A percentile compares a stretch with the other conserved stretches of the same genome.
phyloP scores from a whole-genome alignment of 148 eudicot genomes.

The Arbutus unedo region DNA sequence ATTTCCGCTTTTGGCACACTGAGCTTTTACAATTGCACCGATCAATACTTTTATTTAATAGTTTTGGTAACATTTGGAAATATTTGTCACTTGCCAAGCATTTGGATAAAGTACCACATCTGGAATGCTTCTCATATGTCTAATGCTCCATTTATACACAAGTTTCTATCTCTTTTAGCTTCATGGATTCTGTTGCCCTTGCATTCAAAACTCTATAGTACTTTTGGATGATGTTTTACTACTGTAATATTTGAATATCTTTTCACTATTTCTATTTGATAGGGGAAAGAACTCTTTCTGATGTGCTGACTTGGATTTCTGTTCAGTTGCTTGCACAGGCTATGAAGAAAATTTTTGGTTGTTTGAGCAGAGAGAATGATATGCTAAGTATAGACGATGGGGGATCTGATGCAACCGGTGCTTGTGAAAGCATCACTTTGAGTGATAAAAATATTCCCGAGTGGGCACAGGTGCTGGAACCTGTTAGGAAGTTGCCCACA shows the following conservation, averaged over 20 bases:
- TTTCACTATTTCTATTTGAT: not conserved
- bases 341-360: slow-evolving; percentile 46
- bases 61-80: not conserved
- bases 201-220: not conserved
- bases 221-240: slow-evolving; percentile 2
- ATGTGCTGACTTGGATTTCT: slow-evolving; percentile 25
- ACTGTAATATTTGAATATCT: not conserved
- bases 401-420: slow-evolving; percentile 37
- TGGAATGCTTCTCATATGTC: not conserved
- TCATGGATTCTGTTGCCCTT: slow-evolving; percentile 4
- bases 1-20: not conserved
- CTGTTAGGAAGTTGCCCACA: slow-evolving; percentile 75
- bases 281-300: not conserved
- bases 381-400: slow-evolving; percentile 43
- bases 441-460: slow-evolving; percentile 47
- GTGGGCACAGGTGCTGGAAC: slow-evolving; percentile 69
- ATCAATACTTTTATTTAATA: not conserved
- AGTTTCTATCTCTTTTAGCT: not conserved
- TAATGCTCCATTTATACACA: not conserved
- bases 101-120: not conserved
- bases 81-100: not conserved
- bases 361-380: slow-evolving; percentile 31
- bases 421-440: slow-evolving; percentile 25
- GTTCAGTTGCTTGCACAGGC: slow-evolving; percentile 71
- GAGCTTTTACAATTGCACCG: not conserved